Conservation (phyloP, 1,284 basidiomycete genomes). For the Polyporus tsugae region DNA sequence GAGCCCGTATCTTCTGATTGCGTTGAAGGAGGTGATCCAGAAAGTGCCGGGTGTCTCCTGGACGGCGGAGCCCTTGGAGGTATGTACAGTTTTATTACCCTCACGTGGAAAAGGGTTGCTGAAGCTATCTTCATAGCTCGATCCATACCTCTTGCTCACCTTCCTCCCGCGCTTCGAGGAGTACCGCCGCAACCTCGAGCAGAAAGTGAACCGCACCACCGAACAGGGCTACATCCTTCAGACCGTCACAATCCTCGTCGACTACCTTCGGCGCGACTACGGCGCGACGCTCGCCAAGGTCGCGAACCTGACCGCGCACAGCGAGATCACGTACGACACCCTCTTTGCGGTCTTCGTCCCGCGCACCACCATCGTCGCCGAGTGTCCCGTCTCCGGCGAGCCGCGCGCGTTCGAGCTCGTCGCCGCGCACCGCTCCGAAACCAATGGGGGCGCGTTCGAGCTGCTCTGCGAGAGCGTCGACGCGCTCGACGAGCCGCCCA, state of each 20-base stretch:
- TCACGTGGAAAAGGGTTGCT: too few species aligned
- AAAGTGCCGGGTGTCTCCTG: constrained; percentile 64
- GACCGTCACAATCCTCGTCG: constrained; percentile 54
- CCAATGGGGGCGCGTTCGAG: constrained; percentile 45
- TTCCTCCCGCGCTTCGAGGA: constrained; percentile 54
- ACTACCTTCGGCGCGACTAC: constrained; percentile 57
- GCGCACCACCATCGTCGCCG: constrained; percentile 54
- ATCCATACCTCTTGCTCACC: constrained; percentile 60
- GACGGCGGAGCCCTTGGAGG: constrained; percentile 60
- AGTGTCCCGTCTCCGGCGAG: constrained; percentile 58
- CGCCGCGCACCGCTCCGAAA: constrained; percentile 43
- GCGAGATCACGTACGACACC: constrained; percentile 63
- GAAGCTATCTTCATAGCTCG: constrained; percentile 45
- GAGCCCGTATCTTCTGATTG: constrained; percentile 61
- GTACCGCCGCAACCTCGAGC: constrained; percentile 50
- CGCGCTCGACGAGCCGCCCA: constrained; percentile 46
- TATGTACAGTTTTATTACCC: too few species aligned
- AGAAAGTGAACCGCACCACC: constrained; percentile 43
- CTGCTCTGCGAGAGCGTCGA: constrained; percentile 58
- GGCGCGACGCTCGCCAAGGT: constrained; percentile 53
- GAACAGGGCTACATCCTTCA: constrained; percentile 50
- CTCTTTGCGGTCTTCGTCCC: constrained; percentile 63
- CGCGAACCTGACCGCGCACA: constrained; percentile 54
- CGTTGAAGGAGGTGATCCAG: constrained; percentile 61
- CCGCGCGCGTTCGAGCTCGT: constrained; percentile 54